phyloP scores from a whole-genome alignment of 352 stramenopile genomes.

The Lagenidium giganteum region DNA sequence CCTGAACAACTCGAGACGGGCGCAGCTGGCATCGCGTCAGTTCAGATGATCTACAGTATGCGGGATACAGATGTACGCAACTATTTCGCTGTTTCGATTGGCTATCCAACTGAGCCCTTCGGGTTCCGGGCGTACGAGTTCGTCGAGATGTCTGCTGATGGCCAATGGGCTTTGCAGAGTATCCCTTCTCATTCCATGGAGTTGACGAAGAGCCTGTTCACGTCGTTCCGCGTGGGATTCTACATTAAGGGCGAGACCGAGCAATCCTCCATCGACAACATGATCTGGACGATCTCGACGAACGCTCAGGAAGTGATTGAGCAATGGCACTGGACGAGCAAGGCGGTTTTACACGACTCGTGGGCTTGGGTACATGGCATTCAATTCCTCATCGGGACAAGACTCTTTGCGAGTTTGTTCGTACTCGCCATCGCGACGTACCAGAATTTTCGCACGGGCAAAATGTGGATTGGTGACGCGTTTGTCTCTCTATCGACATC shows the following conservation, averaged over 20 bases:
- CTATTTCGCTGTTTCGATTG: conserved; percentile 3
- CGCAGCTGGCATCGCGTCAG: neutral
- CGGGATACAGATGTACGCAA: neutral
- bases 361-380: conserved; percentile 17
- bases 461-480: conserved; percentile 17
- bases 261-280: conserved; percentile 15
- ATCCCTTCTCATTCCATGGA: conserved; percentile 1
- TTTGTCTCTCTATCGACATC: conserved; percentile 11
- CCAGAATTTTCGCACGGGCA: conserved; percentile 3
- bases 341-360: conserved; percentile 9
- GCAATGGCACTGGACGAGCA: conserved; percentile 3
- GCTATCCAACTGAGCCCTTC: conserved; percentile 8
- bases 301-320: neutral
- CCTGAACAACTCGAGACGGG: conserved; percentile 1
- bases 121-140: conserved; percentile 6
- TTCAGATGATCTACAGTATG: conserved; percentile 8
- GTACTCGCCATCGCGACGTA: conserved; percentile 12
- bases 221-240: conserved; percentile 8
- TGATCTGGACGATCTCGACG: conserved; percentile 2
- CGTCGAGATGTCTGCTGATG: neutral
- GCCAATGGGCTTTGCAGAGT: neutral
- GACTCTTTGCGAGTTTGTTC: conserved; percentile 6
- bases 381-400: conserved; percentile 14
- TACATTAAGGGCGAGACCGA: conserved; percentile 15
- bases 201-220: conserved; percentile 4